Evolutionary conservation across 2,329 filamentous ascomycete genomes (phyloP), one percentile per base, ranked within the genome.

Genomic region (Ophiostoma ips): DNA sequence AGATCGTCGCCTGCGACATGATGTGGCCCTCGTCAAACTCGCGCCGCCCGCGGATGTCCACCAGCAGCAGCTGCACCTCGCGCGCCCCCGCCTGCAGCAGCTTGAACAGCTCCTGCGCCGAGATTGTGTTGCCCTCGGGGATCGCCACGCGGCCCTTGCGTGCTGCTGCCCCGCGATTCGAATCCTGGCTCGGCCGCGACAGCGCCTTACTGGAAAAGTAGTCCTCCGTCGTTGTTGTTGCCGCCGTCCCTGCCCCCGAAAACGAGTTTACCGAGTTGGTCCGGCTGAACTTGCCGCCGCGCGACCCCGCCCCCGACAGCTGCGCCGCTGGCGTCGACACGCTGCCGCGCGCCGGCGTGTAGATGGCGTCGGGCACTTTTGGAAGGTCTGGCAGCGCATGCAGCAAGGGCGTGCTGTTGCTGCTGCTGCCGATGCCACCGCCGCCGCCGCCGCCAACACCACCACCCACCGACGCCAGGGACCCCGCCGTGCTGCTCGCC

Each of bases 1-100:
- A 98, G 41, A 98, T 87, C 36, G 88, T 85, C 6, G 79, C 82
- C 50, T 81, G 81, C 6, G 84, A 81, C 69, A 84, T 84, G 55
- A 98, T 88, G 62, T 98, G 92, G 0, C 92, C 92, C 45, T 83
- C 75, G 57, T 96, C 87, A 61, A 86, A 98, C 9, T 84, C 77
- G 49, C 84, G 78, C 24, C 92, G 81, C 50, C 77, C 71, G 36
- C 92, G 81, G 38, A 95, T 79, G 63, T 98, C 92, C 56, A 98
- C 87, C 21, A 96, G 64, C 12, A 98, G 68, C 21, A 95, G 72
- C 66, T 80, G 66, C 67, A 87, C 53, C 61, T 74, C 57, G 60
- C 66, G 59, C 13, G 70, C 63, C 0, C 64, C 65, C 52, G 71
- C 69, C 50, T 73, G 71, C 60, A 94, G 77, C 50, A 84, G 84